Base-by-base conservation (phyloP, 768 basidiomycete species). In the Galerina sulciceps region DNA sequence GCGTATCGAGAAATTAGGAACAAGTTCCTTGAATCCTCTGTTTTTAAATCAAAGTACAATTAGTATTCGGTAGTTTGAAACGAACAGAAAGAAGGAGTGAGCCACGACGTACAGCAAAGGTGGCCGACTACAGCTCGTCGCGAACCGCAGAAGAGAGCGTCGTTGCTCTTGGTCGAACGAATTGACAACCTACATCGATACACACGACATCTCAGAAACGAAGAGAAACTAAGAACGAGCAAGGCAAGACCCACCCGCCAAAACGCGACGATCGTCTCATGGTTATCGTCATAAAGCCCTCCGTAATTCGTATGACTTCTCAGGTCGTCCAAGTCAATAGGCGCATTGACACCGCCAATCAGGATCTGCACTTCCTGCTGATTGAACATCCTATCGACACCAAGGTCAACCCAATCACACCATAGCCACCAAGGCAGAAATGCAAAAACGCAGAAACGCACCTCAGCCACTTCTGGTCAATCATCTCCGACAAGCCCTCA, bases 361-460 rank as follows among this genome's bases (percentile, higher is more conserved):
- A 99, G 78, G 47, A 96, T 89, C 69, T 95, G 94, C 3, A 98
- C 79, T 72, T 99, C 97, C 69, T 93, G 91, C 63, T 96, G 96
- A 71, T 98, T 96, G 76, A 99, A 99, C 93, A 99, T 96, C 44
- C 94, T 92, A 60, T 9, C 11, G 59, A 49, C 26, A 11, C 35
- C 26, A 46, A 23, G 36, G 40, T 17, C 18, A 6, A 22, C 11
- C 55, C 35, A 45, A 17, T 31, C 34, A 46, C 17, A 26, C 10
- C 22, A 22, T 1, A 52, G 11, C 36, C 18, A 23, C 36, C 10
- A 26, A 44, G 18, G 10, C 13, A 44, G 10, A 57, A 43, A 10
- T 22, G 50, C n/a, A n/a, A n/a, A n/a, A n/a, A n/a, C 40, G 34
- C 22, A 40, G n/a, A 53, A 34, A 67, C 76, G 23, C 31, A 89